Percentiles rank a stretch among this genome's conserved stretches.
Conservation (phyloP, 768 basidiomycete genomes). For the Holtermannia corniformis region DNA sequence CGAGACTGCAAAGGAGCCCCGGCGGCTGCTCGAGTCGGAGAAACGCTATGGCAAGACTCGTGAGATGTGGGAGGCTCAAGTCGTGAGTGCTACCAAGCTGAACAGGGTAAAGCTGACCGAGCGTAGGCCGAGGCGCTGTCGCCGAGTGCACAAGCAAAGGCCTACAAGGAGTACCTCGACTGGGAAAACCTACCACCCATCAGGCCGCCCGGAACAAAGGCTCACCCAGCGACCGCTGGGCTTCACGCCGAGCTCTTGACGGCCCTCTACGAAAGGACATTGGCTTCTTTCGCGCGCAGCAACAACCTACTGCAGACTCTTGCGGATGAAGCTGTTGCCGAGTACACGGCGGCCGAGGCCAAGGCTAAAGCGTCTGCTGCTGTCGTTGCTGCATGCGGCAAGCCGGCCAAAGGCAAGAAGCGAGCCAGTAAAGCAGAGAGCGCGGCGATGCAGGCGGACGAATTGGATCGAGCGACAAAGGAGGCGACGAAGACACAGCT, state of each 20-base stretch:
- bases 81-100: constrained; percentile 6
- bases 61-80: constrained; percentile 25
- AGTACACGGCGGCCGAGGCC: constrained; percentile 24
- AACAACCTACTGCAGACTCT: not conserved
- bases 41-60: constrained; percentile 49
- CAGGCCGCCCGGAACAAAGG: constrained; percentile 1
- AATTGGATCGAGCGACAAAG: not conserved
- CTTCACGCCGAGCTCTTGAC: constrained; percentile 4
- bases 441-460: not conserved
- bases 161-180: constrained; percentile 15
- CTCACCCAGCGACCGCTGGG: constrained; percentile 11
- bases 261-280: constrained; percentile 22
- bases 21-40: constrained; percentile 56
- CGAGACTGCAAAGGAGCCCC: constrained; percentile 55
- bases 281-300: constrained; percentile 9
- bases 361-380: not conserved
- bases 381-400: not conserved
- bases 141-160: not conserved
- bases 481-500: not conserved
- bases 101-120: not conserved
- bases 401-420: not conserved
- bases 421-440: not conserved
- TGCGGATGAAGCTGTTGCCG: constrained; percentile 2
- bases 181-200: constrained; percentile 29
- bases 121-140: constrained; percentile 3